These are phyloP conservation scores for barley (Hordeum vulgare) DNA, from an alignment of 176 grass and related monocot species.

Conservation along the genomic window MorexV3_pseudomolecules_assembly NC_058518.1:65929473-65929972, in stretches of 20 bases:
- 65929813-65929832: not conserved
- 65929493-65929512: not conserved
- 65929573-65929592: not conserved
- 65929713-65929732: constrained; percentile 78
- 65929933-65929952: not conserved
- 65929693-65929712: constrained; percentile 88
- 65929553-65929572: not conserved
- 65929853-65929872: not conserved
- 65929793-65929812: not conserved
- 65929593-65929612: not conserved
- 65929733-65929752: constrained; percentile 65
- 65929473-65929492: not conserved
- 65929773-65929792: not conserved
- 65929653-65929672: constrained; percentile 73
- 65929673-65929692: constrained; percentile 71
- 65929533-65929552: not conserved
- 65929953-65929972: not conserved
- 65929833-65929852: not conserved
- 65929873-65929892: not conserved
- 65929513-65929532: not conserved
- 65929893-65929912: not conserved
- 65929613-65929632: not conserved
- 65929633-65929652: constrained; percentile 43
- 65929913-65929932: not conserved
- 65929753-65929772: not conserved